Base-by-base conservation (phyloP, 2,329 filamentous ascomycete genomes). In the Alternaria angustiovoidea region DNA sequence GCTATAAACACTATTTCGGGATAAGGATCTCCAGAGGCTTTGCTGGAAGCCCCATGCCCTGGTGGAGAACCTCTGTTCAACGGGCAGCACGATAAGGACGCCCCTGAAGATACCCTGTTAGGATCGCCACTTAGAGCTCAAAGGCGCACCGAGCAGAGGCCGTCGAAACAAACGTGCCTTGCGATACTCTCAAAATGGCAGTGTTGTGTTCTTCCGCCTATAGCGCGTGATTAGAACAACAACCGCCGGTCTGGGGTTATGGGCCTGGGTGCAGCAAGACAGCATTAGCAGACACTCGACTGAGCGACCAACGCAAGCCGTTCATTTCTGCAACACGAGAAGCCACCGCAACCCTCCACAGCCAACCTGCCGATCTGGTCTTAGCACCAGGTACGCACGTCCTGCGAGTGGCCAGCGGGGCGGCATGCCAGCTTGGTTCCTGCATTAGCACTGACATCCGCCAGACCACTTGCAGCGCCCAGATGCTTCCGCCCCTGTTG, bases 241-340 rank as follows among this genome's bases (percentile, higher is more conserved):
- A 61, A 64, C 70, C 70, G 64, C 65, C 70, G 65, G 67, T 65
- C 62, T 63, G 65, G 64, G 47, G 43, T 41, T 41, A 55, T 63
- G 56, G 59, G 67, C 60, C 44, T 44, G 39, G 34, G 49, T 55
- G 49, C 41, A 42, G 57, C 67, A 63, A 63, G 61, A 62, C 49
- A 36, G 53, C 67, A 63, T 62, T 62, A 62, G 54, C 55, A 61
- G 67, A 63, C 55, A 46, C 70, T 71, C 65, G 65, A 69, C 68
- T 68, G 67, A 70, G 63, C 68, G 57, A 41, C 48, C 55, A 65
- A 48, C 60, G 54, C 60, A 53, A 64, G 60, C 64, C 59, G 54
- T 65, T 76, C 73, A 76, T 75, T 69, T 74, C 62, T 64, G 59
- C 62, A 70, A 76, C 72, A 75, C 73, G 73, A 74, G 63, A 65